Conservation (phyloP, 164 flowering plant genomes). For the Nelumbo lutea region DNA sequence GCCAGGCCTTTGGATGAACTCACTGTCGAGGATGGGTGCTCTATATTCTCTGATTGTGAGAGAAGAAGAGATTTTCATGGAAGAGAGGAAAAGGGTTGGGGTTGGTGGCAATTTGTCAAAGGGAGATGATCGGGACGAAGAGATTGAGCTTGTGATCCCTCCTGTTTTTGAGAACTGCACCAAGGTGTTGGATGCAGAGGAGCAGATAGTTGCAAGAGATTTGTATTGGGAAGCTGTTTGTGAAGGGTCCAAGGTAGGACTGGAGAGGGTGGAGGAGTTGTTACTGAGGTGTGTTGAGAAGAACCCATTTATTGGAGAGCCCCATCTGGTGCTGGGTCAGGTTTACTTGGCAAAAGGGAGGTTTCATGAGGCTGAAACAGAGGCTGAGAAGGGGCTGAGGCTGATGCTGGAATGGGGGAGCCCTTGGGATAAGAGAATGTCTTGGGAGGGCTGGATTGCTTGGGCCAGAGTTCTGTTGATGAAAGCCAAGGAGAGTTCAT, state of each 20-base stretch:
- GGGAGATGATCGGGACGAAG: conserved; percentile 42
- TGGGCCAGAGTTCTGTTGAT: conserved; percentile 77
- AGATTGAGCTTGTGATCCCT: conserved; percentile 66
- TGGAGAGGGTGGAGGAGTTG: conserved; percentile 52
- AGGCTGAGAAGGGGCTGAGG: conserved; percentile 65
- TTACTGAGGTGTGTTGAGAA: conserved; percentile 53
- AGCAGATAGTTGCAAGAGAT: conserved; percentile 68
- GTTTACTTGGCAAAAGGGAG: conserved; percentile 51
- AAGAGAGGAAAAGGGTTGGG: conserved; percentile 32
- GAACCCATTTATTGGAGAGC: conserved; percentile 93
- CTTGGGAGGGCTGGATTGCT: conserved; percentile 98
- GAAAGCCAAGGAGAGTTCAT: conserved; percentile 74
- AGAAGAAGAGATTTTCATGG: conserved; percentile 64
- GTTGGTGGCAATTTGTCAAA: conserved; percentile 1
- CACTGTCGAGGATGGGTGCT: conserved; percentile 78
- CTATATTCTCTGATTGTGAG: conserved; percentile 55
- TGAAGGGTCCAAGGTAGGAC: conserved; percentile 24
- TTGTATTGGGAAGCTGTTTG: conserved; percentile 86
- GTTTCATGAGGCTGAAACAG: conserved; percentile 68
- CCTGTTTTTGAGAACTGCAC: conserved; percentile 76
- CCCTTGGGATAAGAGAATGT: conserved; percentile 95
- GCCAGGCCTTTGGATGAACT: conserved; percentile 91
- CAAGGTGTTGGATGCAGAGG: conserved; percentile 51
- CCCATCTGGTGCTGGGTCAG: conserved; percentile 71
- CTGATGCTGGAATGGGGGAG: conserved; percentile 85